phyloP scores from a whole-genome alignment of 2,329 filamentous ascomycete genomes.

The Neonectria magnoliae region DNA sequence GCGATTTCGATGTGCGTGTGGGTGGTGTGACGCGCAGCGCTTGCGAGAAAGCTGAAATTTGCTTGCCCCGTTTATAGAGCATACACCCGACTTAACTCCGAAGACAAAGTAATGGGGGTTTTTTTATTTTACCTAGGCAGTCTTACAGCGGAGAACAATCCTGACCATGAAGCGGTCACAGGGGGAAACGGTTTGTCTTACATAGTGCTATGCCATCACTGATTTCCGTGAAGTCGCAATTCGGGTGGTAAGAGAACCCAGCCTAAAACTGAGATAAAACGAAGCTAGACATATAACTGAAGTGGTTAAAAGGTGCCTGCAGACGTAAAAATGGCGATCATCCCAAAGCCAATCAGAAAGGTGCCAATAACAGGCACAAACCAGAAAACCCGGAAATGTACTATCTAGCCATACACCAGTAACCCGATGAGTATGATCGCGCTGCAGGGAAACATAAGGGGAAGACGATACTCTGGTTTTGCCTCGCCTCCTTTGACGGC shows the following conservation, averaged over 20 bases:
- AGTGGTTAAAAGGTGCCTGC: slow-evolving; percentile 48
- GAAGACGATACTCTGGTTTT: slow-evolving; percentile 36
- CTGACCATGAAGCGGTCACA: background rate
- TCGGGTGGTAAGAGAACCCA: too few relatives aligned
- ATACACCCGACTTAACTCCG: background rate
- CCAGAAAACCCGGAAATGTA: slow-evolving; percentile 59
- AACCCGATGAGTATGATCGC: slow-evolving; percentile 34
- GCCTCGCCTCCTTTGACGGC: slow-evolving; percentile 21
- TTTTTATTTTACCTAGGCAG: background rate
- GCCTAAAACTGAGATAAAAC: too few relatives aligned
- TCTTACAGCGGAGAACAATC: background rate
- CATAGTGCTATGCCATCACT: too few relatives aligned
- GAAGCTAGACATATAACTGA: too few relatives aligned
- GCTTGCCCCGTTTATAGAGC: too few relatives aligned
- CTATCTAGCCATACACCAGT: slow-evolving; percentile 43
- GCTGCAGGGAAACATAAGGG: slow-evolving; percentile 29
- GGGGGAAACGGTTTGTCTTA: too few relatives aligned
- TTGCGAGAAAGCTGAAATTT: background rate
- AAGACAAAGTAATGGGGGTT: background rate
- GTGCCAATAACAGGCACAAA: slow-evolving; percentile 61
- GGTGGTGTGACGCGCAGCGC: background rate
- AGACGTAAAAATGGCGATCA: slow-evolving; percentile 54
- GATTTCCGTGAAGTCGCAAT: too few relatives aligned
- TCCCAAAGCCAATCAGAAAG: slow-evolving; percentile 50
- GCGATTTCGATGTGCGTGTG: background rate